A percentile compares a stretch with the other conserved stretches of the same genome.
phyloP scores from a whole-genome alignment of 163 green algal genomes.

The Chlorella variabilis region DNA sequence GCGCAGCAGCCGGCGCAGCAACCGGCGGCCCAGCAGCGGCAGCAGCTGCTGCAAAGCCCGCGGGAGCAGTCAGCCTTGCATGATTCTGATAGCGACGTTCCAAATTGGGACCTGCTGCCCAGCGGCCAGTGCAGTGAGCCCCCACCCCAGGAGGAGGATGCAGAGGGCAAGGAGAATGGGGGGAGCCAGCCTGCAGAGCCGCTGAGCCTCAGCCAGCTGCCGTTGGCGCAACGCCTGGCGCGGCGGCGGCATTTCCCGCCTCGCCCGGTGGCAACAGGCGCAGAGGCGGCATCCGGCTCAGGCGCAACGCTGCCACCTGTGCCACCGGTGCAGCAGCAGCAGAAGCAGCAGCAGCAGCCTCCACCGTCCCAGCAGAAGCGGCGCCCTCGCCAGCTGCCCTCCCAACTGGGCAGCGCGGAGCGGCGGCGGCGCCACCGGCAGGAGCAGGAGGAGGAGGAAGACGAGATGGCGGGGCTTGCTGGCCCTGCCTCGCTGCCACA shows the following conservation, averaged over 20 bases:
- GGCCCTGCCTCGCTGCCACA: background rate
- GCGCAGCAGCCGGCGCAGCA: constrained; percentile 9
- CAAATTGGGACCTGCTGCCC: background rate
- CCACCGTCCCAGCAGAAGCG: too few species aligned
- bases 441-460: background rate
- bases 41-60: constrained; percentile 2
- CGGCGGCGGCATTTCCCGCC: too few species aligned
- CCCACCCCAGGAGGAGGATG: background rate
- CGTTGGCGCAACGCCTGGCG: background rate
- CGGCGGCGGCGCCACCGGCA: background rate
- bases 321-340: background rate
- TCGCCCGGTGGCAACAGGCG: too few species aligned
- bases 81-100: background rate
- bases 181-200: background rate
- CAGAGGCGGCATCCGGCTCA: too few species aligned
- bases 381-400: background rate
- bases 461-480: too few species aligned
- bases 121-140: background rate
- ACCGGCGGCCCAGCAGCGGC: background rate
- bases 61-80: background rate
- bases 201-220: background rate
- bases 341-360: background rate
- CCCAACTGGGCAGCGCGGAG: background rate
- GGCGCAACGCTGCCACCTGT: too few species aligned
- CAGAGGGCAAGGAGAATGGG: background rate